Percentiles rank a stretch among this genome's conserved stretches.
phyloP scores from a whole-genome alignment of 2,329 filamentous ascomycete genomes.

The Hawksworthiomyces lignivorus region DNA sequence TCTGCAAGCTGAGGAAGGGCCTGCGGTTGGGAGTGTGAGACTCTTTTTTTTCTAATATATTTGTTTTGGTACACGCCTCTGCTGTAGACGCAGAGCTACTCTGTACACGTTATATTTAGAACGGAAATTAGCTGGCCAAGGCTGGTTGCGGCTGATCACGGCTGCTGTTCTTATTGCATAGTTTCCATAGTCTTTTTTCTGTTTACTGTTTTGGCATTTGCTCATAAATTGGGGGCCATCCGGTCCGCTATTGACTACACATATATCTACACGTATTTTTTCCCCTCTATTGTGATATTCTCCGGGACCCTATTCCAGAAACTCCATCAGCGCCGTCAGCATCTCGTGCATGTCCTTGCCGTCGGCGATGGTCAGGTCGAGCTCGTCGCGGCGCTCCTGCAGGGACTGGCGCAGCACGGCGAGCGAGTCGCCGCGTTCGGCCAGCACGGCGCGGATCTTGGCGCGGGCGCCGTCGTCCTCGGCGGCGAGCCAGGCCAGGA shows the following conservation, averaged over 20 bases:
- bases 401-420: slow-evolving; percentile 58
- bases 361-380: slow-evolving; percentile 45
- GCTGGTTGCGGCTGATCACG: too few species aligned
- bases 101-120: too few species aligned
- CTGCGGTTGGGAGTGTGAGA: background rate
- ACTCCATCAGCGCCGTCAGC: slow-evolving; percentile 44
- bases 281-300: too few species aligned
- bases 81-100: too few species aligned
- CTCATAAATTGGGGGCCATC: too few species aligned
- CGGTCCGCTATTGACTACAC: too few species aligned
- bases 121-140: too few species aligned
- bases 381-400: slow-evolving; percentile 46
- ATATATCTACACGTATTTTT: too few species aligned
- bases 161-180: background rate
- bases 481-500: slow-evolving; percentile 83
- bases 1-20: too few species aligned
- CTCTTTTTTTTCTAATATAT: background rate
- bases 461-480: slow-evolving; percentile 72
- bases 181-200: background rate
- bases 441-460: slow-evolving; percentile 56
- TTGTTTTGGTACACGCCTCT: too few species aligned
- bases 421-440: slow-evolving; percentile 60
- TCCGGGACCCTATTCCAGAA: slow-evolving; percentile 36
- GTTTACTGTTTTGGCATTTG: background rate
- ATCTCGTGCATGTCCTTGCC: slow-evolving; percentile 51